Base-by-base conservation (phyloP, 2,329 filamentous ascomycete species). In the Claviceps sp. region DNA sequence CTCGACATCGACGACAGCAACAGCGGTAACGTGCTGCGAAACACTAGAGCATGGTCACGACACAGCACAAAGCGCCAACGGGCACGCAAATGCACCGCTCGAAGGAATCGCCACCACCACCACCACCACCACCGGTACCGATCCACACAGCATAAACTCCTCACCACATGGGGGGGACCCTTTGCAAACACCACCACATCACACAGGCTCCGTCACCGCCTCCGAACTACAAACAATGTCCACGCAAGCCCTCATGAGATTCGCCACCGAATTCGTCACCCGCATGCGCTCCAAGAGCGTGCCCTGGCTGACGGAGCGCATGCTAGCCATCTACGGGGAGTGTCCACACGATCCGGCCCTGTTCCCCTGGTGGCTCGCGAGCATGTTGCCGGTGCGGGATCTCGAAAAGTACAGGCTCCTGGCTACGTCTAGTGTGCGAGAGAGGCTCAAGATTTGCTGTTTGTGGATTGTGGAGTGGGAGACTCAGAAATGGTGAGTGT, bases 341-440 rank as follows among this genome's bases (percentile, higher is more conserved):
- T 84, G 83, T 20, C 89, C 88, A 0, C 72, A 78, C 16, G 87
- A 95, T 60, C 82, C 88, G 1, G 82, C 82, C 3, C 65, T 80
- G 1, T 93, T 95, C 58, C 86, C 89, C 0, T 95, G 89, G 76
- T 96, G 90, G 90, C 85, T 95, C 58, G 89, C 86, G 9, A 87
- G 81, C 61, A 82, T 93, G 20, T 67, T 95, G 13, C 88, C 88
- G 0, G 81, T 93, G 39, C 76, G 78, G 14, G 86, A 93, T 26
- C 71, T 80, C 29, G 85, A 93, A 60, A 94, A 91, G 63, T 94
- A 95, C 58, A 74, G 77, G 13, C 69, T 96, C 20, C 68, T 96
- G 14, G 74, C 74, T 13, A 85, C 84, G 5, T 82, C 75, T 3
- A 91, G 86, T 57, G 88, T 95, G 4, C 75, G 90, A 54, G 82